Base-by-base conservation (phyloP, 2,329 filamentous ascomycete species). In the Emydomyces testavorans region DNA sequence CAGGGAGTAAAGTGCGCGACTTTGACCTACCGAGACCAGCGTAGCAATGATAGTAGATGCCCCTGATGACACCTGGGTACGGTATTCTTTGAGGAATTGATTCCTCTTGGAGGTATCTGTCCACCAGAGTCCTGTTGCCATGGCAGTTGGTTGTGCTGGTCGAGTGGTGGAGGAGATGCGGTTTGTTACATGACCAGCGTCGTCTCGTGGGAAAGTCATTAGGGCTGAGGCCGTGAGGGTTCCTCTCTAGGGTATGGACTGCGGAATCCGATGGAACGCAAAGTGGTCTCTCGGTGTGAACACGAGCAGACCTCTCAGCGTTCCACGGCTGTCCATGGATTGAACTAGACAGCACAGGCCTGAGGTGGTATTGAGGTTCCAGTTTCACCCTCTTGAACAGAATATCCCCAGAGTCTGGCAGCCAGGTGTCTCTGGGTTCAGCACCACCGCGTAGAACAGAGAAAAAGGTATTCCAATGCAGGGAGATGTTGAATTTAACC, bases 221-320 rank as follows among this genome's bases (percentile, higher is more conserved):
- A 18, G 36, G 36, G 54, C 35, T 20, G 24, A 45, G 35, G 4
- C 2, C 15, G 21, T 24, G 39, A 18, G 31, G 10, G 28, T 26
- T 44, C 23, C 26, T 47, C 23, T 46, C 34, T 48, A 44, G 46
- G 49, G 50, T 50, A 53, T 59, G 65, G 65, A 65, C 64, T 66
- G 65, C 63, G 65, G 67, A 67, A 67, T 64, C 68, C 65, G 64
- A 71, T 71, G 68, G 68, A 71, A 72, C 68, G 69, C 69, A 70
- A 70, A 70, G 63, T 66, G 66, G 67, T 64, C 68, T 70, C 69
- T 71, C 69, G 67, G 51, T 56, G 52, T 58, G 57, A 60, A 67
- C 70, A 68, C 60, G 69, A 71, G 69, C 58, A 66, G 67, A 71
- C 67, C 67, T 65, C 69, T 69, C 58, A 55, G 68, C 68, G 67